Evolutionary conservation across 2,329 filamentous ascomycete genomes (phyloP).

Genomic region (Fusarium sambucinum): DNA sequence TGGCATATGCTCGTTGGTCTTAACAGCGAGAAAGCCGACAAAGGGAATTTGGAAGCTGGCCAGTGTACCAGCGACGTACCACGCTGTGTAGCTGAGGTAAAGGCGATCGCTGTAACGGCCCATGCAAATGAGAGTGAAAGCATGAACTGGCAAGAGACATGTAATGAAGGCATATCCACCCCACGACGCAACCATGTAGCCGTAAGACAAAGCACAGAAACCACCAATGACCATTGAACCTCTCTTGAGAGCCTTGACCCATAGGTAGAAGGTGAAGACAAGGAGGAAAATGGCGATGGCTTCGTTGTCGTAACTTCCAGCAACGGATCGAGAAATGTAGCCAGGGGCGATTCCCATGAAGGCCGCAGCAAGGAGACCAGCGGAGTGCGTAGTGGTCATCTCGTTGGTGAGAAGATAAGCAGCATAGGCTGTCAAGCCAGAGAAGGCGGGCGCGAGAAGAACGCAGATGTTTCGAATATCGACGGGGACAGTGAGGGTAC

Average conservation of each 20-base stretch:
- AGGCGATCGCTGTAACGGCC: conserved; percentile 93
- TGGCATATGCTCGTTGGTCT: conserved; percentile 98
- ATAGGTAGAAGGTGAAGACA: conserved; percentile 98
- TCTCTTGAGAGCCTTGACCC: conserved; percentile 98
- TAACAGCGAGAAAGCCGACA: conserved; percentile 95
- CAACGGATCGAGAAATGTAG: conserved; percentile 97
- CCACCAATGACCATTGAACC: conserved; percentile 98
- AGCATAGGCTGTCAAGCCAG: conserved; percentile 91
- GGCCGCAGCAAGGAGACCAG: conserved; percentile 89
- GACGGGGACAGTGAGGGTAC: conserved; percentile 88
- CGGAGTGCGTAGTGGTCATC: conserved; percentile 95
- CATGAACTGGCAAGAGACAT: conserved; percentile 92
- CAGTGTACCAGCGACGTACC: conserved; percentile 95
- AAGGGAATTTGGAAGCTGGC: conserved; percentile 99
- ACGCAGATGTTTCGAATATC: conserved; percentile 99
- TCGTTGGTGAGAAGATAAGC: conserved; percentile 96
- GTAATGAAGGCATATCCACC: conserved; percentile 99
- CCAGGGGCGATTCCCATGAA: conserved; percentile 99
- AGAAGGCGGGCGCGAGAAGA: conserved; percentile 92
- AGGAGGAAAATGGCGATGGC: conserved; percentile 99
- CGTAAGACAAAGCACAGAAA: conserved; percentile 94
- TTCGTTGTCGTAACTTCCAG: conserved; percentile 99
- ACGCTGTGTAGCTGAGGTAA: conserved; percentile 97
- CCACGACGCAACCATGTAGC: conserved; percentile 99
- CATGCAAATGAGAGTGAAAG: conserved; percentile 95